These are phyloP conservation scores for Rhodotorula graminis DNA, from an alignment of 768 basidiomycete species.

Conservation along the genomic window DNA sequence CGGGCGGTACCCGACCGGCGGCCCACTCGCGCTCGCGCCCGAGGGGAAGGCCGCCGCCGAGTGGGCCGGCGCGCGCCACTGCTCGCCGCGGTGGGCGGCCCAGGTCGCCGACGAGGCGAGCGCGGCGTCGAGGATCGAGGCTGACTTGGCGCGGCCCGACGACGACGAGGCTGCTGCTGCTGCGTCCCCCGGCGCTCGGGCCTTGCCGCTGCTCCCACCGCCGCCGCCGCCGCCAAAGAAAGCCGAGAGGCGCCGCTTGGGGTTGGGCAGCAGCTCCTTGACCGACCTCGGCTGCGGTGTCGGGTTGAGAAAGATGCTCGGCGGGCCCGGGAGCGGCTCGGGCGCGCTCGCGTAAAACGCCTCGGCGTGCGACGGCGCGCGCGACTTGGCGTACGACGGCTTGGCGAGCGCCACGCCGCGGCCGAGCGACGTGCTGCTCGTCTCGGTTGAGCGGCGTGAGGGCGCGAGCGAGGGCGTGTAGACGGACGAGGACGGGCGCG, in stretches of 20 bases:
- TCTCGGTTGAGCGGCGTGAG: not conserved
- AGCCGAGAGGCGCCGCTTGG: constrained; percentile 14
- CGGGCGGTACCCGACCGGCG: not conserved
- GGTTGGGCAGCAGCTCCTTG: not conserved
- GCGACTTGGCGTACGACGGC: constrained; percentile 4
- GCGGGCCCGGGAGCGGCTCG: not conserved
- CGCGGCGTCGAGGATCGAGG: constrained; percentile 28
- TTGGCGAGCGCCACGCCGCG: too few species aligned
- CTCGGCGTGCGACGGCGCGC: constrained; percentile 6
- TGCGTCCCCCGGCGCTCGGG: too few species aligned
- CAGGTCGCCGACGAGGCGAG: constrained; percentile 18
- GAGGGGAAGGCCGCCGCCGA: not conserved
- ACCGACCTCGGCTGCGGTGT: not conserved
- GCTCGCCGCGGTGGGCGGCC: constrained; percentile 29
- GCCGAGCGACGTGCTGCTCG: too few species aligned
- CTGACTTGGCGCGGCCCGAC: constrained; percentile 5
- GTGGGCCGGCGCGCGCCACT: constrained; percentile 1
- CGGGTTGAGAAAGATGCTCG: constrained; percentile 8
- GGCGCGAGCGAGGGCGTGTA: constrained; percentile 20
- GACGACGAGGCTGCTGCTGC: too few species aligned
- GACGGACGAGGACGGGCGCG: not conserved
- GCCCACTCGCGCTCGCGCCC: not conserved
- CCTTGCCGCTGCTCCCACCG: too few species aligned
- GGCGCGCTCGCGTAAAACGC: not conserved
- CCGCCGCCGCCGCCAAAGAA: not conserved